phyloP scores from a whole-genome alignment of 805 yeast genomes.

The Metschnikowia vanudenii region DNA sequence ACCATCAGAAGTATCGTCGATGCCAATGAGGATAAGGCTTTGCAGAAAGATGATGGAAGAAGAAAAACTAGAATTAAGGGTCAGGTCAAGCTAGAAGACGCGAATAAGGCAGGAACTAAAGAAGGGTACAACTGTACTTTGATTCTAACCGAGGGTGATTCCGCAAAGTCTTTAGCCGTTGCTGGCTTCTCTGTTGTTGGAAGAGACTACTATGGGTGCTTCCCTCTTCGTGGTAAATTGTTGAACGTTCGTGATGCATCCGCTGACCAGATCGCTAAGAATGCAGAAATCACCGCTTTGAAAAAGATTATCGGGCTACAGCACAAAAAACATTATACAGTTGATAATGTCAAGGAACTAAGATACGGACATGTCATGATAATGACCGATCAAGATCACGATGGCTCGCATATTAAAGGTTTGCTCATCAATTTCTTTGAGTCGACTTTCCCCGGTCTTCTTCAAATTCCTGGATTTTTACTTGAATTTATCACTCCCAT shows the following conservation, averaged over 20 bases:
- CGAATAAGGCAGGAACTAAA: slow-evolving; percentile 91
- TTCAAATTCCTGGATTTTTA: slow-evolving; percentile 87
- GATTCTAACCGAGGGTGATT: slow-evolving; percentile 94
- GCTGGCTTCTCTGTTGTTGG: slow-evolving; percentile 95
- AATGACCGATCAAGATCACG: slow-evolving; percentile 99
- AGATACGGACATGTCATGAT: slow-evolving; percentile 97
- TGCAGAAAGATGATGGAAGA: slow-evolving; percentile 86
- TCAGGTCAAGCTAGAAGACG: slow-evolving; percentile 88
- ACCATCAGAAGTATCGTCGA: slow-evolving; percentile 81
- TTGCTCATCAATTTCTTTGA: slow-evolving; percentile 89
- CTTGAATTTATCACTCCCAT: slow-evolving; percentile 96
- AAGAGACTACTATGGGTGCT: slow-evolving; percentile 91
- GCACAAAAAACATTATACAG: slow-evolving; percentile 75
- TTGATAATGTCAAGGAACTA: slow-evolving; percentile 62
- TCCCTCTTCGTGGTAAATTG: slow-evolving; percentile 92
- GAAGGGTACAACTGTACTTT: slow-evolving; percentile 92
- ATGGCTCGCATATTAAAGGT: slow-evolving; percentile 97
- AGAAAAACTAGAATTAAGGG: slow-evolving; percentile 84
- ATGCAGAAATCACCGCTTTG: slow-evolving; percentile 91
- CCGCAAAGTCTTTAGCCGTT: slow-evolving; percentile 89
- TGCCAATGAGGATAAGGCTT: slow-evolving; percentile 81
- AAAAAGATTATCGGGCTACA: slow-evolving; percentile 95
- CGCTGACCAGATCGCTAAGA: slow-evolving; percentile 90
- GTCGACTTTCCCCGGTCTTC: slow-evolving; percentile 88
- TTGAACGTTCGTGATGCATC: slow-evolving; percentile 95